Evolutionary conservation across 1,284 basidiomycete genomes (phyloP).

Genomic region (Ganoderma resinaceum): DNA sequence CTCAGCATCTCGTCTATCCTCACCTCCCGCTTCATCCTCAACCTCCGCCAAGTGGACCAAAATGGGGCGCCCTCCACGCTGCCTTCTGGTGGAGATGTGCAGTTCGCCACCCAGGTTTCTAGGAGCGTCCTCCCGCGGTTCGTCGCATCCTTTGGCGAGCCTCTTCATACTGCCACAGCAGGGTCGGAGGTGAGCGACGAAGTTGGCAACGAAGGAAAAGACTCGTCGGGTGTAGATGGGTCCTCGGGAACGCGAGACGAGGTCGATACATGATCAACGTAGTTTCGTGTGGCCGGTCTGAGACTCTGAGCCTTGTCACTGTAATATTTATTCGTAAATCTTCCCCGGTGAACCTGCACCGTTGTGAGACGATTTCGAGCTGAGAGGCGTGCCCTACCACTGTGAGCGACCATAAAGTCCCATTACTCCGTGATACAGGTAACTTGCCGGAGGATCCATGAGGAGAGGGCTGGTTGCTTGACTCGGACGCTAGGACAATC

Average conservation of each 20-base stretch:
- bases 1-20: slow-evolving; percentile 3
- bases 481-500: no score
- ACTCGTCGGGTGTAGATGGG: background rate
- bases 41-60: background rate
- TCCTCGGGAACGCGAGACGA: background rate
- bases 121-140: background rate
- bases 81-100: background rate
- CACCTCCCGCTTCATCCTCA: slow-evolving; percentile 1
- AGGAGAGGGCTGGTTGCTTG: no score
- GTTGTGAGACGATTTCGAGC: no score
- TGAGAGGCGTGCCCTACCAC: no score
- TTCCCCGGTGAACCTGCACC: no score
- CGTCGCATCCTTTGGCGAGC: background rate
- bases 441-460: no score
- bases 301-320: no score
- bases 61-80: background rate
- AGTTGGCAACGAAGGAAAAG: background rate
- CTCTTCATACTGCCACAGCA: background rate
- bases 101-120: background rate
- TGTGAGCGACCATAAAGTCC: no score
- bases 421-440: no score
- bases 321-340: no score
- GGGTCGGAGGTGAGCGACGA: background rate
- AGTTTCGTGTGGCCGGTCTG: background rate
- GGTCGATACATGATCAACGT: background rate